Evolutionary conservation across 2,329 filamentous ascomycete genomes (phyloP).

Genomic region (Monilinia vaccinii-corymbosi): DNA sequence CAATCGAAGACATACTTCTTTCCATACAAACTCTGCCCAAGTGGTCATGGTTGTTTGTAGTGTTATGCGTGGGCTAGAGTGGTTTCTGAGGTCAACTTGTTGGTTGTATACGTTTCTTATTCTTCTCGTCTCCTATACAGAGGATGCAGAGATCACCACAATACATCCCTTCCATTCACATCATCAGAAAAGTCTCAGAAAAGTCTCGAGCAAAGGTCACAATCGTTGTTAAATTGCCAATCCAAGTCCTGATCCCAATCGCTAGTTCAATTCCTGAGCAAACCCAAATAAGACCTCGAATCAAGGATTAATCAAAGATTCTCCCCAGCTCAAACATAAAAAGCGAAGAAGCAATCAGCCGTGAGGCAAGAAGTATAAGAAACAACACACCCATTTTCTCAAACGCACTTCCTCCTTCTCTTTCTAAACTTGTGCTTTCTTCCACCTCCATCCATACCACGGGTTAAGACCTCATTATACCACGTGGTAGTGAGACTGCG

Average conservation of each 20-base stretch:
- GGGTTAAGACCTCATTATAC: neutral
- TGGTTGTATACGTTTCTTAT: neutral
- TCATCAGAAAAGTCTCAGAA: neutral
- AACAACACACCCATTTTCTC: neutral
- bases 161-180: neutral
- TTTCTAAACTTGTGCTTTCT: constrained; percentile 4
- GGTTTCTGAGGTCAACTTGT: neutral
- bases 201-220: neutral
- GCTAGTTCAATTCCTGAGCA: too few species aligned
- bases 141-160: neutral
- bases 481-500: neutral
- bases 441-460: neutral
- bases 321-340: neutral
- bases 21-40: neutral
- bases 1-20: neutral
- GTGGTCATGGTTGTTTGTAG: neutral
- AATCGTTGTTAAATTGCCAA: neutral
- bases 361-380: constrained; percentile 25
- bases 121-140: neutral
- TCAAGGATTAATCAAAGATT: neutral
- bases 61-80: neutral
- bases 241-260: neutral
- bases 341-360: constrained; percentile 16
- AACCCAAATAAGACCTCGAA: neutral
- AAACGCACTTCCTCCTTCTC: constrained; percentile 15